These are phyloP conservation scores for Ustilago nuda DNA, from an alignment of 1,284 basidiomycete species.

Conservation along the genomic window DNA sequence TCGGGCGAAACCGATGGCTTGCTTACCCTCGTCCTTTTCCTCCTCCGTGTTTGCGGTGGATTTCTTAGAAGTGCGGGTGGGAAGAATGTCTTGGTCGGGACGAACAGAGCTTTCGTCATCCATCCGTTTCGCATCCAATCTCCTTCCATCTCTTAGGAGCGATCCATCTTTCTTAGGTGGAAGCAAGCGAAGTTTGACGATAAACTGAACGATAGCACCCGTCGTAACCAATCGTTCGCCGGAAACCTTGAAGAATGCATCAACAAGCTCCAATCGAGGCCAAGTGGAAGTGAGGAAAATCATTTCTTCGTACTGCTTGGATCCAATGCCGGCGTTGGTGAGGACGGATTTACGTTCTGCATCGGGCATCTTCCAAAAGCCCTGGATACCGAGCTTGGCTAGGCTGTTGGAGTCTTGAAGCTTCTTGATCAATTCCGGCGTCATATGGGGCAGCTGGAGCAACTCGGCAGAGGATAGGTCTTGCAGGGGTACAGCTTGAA, in stretches of 20 bases:
- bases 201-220: slow-evolving; percentile 86
- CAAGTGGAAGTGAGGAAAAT: slow-evolving; percentile 79
- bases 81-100: slow-evolving; percentile 54
- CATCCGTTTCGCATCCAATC: slow-evolving; percentile 49
- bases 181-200: slow-evolving; percentile 81
- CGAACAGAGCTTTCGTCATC: slow-evolving; percentile 70
- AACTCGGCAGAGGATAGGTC: slow-evolving; percentile 53
- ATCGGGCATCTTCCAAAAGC: slow-evolving; percentile 69
- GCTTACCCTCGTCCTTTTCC: slow-evolving; percentile 70
- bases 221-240: slow-evolving; percentile 90
- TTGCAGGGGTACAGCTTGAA: slow-evolving; percentile 78
- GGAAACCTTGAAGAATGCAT: slow-evolving; percentile 83
- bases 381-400: slow-evolving; percentile 60
- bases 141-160: slow-evolving; percentile 53
- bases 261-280: slow-evolving; percentile 84
- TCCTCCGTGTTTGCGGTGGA: not conserved
- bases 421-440: slow-evolving; percentile 37
- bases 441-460: slow-evolving; percentile 65
- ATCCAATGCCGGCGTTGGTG: slow-evolving; percentile 37
- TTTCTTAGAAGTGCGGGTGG: slow-evolving; percentile 11
- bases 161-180: slow-evolving; percentile 71
- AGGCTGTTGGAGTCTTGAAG: slow-evolving; percentile 40
- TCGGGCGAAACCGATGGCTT: slow-evolving; percentile 78
- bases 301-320: slow-evolving; percentile 74
- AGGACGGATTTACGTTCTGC: slow-evolving; percentile 70